Evolutionary conservation across 768 basidiomycete species (phyloP).

Genomic region (Boletellus emodensis): DNA sequence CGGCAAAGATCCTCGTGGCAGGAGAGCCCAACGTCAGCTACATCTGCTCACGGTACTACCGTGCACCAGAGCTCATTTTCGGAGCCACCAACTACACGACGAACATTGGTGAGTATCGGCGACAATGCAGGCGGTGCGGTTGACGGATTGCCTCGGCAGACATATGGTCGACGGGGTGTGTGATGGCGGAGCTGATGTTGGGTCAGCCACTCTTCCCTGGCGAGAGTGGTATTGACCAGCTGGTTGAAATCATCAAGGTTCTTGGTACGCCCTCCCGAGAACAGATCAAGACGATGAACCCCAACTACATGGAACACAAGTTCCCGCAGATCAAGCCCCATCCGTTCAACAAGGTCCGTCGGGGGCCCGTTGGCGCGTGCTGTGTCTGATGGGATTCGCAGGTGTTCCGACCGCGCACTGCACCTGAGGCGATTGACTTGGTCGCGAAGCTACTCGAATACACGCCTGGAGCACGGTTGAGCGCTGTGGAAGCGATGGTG

Average conservation of each 20-base stretch:
- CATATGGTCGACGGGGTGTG: constrained; percentile 99
- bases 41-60: constrained; percentile 99
- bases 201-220: constrained; percentile 99
- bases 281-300: constrained; percentile 99
- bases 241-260: constrained; percentile 99
- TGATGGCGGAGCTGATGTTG: constrained; percentile 99
- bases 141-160: constrained; percentile 44
- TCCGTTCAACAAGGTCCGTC: constrained; percentile 86
- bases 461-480: constrained; percentile 91
- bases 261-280: constrained; percentile 97
- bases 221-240: constrained; percentile 97
- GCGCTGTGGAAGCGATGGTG: constrained; percentile 87
- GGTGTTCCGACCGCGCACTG: constrained; percentile 98
- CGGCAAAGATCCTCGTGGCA: constrained; percentile 95
- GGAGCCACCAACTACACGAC: constrained; percentile 99
- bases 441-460: constrained; percentile 95
- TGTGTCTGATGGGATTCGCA: constrained; percentile 31
- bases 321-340: constrained; percentile 99
- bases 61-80: constrained; percentile 98
- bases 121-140: constrained; percentile 1
- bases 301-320: constrained; percentile 99
- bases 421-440: constrained; percentile 92
- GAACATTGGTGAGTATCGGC: constrained; percentile 81
- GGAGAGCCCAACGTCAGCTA: constrained; percentile 99
- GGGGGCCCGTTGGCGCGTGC: not conserved